Evolutionary conservation across 805 yeast species (phyloP).

Genomic region (Wickerhamiella brachini): DNA sequence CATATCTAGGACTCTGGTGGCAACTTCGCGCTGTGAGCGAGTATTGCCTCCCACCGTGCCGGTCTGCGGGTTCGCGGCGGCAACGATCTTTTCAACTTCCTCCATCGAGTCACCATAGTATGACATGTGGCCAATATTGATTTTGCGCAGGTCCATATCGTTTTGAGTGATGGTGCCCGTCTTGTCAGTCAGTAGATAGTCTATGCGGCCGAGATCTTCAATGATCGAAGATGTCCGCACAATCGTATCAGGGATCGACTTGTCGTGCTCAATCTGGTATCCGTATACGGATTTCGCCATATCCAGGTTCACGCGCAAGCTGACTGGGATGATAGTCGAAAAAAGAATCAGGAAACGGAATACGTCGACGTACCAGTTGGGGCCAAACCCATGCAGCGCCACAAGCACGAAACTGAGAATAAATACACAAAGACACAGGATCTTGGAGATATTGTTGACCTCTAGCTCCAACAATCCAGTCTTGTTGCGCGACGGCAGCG

Average conservation of each 20-base stretch:
- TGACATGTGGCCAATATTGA: slow-evolving; percentile 85
- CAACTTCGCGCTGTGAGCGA: slow-evolving; percentile 52
- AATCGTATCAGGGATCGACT: slow-evolving; percentile 66
- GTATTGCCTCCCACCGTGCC: slow-evolving; percentile 17
- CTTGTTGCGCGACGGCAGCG: slow-evolving; percentile 75
- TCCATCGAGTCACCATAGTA: slow-evolving; percentile 89
- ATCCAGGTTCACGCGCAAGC: slow-evolving; percentile 85
- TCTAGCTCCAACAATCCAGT: slow-evolving; percentile 83
- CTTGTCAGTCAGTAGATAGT: slow-evolving; percentile 81
- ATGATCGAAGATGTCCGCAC: slow-evolving; percentile 97
- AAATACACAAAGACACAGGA: slow-evolving; percentile 78
- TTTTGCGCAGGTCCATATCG: slow-evolving; percentile 90
- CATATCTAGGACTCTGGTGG: slow-evolving; percentile 64
- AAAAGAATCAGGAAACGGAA: slow-evolving; percentile 83
- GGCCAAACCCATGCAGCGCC: slow-evolving; percentile 55
- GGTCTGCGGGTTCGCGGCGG: slow-evolving; percentile 6
- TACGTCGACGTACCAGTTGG: slow-evolving; percentile 78
- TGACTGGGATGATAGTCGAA: slow-evolving; percentile 92
- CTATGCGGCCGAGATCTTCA: slow-evolving; percentile 92
- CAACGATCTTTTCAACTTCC: slow-evolving; percentile 60
- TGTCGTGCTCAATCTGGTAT: slow-evolving; percentile 82
- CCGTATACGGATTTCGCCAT: slow-evolving; percentile 94
- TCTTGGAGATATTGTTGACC: slow-evolving; percentile 76
- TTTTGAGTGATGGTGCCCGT: slow-evolving; percentile 97
- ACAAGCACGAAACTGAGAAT: slow-evolving; percentile 64